A percentile compares a stretch with the other conserved stretches of the same genome.
Evolutionary conservation across 2,329 filamentous ascomycete species (phyloP).

Genomic region (Phialophora tarda): DNA sequence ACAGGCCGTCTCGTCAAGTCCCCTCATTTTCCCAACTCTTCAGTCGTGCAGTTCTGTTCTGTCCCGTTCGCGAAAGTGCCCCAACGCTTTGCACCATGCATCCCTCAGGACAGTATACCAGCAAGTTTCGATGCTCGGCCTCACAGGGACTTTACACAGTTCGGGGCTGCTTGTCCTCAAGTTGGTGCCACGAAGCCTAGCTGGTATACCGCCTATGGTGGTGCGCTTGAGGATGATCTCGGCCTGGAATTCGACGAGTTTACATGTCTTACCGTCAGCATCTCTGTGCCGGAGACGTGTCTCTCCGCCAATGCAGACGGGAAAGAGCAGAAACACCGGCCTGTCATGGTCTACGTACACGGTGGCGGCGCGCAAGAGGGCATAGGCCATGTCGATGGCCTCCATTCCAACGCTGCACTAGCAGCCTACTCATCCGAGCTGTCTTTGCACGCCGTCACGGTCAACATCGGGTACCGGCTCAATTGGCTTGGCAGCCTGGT

Average conservation of each 20-base stretch:
- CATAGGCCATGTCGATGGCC: constrained; percentile 32
- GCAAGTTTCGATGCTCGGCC: constrained; percentile 20
- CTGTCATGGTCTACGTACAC: constrained; percentile 32
- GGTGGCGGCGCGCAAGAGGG: constrained; percentile 32
- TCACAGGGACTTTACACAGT: constrained; percentile 27
- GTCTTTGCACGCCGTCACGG: constrained; percentile 39
- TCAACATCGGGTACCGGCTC: constrained; percentile 44
- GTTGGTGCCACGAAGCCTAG: constrained; percentile 13
- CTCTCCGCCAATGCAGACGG: background rate
- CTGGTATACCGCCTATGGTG: constrained; percentile 23
- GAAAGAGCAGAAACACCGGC: constrained; percentile 8
- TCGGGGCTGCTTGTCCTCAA: constrained; percentile 26
- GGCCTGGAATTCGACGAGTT: constrained; percentile 17
- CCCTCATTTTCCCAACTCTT: constrained; percentile 8
- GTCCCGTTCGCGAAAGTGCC: constrained; percentile 24
- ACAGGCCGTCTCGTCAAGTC: constrained; percentile 20
- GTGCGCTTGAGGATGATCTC: constrained; percentile 20
- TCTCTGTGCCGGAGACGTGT: constrained; percentile 24
- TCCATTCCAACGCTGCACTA: constrained; percentile 25
- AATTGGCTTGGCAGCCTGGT: constrained; percentile 46
- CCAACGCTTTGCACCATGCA: constrained; percentile 25
- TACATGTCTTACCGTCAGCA: constrained; percentile 24
- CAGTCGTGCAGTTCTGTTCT: constrained; percentile 26
- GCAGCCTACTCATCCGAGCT: constrained; percentile 22
- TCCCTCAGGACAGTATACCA: constrained; percentile 18